A percentile compares a stretch with the other conserved stretches of the same genome.
Evolutionary conservation across 2,329 filamentous ascomycete genomes (phyloP).

Genomic region (Aspergillus uvarum): DNA sequence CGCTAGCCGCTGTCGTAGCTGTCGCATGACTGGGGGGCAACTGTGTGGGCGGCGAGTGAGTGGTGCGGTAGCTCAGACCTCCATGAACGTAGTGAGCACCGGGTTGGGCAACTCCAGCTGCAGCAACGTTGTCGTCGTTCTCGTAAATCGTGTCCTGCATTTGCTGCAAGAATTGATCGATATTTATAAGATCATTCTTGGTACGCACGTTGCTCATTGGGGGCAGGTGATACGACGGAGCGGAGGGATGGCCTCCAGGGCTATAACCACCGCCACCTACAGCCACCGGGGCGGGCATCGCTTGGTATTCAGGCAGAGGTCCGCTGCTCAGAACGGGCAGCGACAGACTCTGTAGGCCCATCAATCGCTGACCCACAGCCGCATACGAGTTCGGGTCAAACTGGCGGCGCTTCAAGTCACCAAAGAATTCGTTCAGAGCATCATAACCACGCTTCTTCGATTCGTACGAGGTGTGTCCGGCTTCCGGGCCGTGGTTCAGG

Average conservation of each 20-base stretch:
- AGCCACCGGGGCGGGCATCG: slow-evolving; percentile 54
- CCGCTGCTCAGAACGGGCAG: slow-evolving; percentile 62
- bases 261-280: slow-evolving; percentile 57
- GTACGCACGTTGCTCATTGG: slow-evolving; percentile 85
- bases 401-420: slow-evolving; percentile 84
- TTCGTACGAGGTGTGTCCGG: slow-evolving; percentile 63
- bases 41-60: slow-evolving; percentile 55
- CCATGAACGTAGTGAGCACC: slow-evolving; percentile 64
- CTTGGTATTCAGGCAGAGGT: slow-evolving; percentile 54
- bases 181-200: slow-evolving; percentile 89
- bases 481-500: slow-evolving; percentile 64
- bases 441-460: slow-evolving; percentile 82
- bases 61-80: slow-evolving; percentile 54
- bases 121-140: slow-evolving; percentile 77
- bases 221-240: slow-evolving; percentile 81
- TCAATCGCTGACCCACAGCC: slow-evolving; percentile 84
- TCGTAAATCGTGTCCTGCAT: slow-evolving; percentile 97
- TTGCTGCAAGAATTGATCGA: slow-evolving; percentile 92
- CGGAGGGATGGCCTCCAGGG: slow-evolving; percentile 60
- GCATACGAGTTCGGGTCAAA: slow-evolving; percentile 88
- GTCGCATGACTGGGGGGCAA: slow-evolving; percentile 44
- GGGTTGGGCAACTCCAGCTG: slow-evolving; percentile 73
- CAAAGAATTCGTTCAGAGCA: slow-evolving; percentile 90
- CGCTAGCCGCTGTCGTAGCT: slow-evolving; percentile 36
- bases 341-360: slow-evolving; percentile 71